Evolutionary conservation across 169 alveolate genomes (phyloP), one percentile per base, ranked within the genome.

Genomic region (Eimeria sp.): DNA sequence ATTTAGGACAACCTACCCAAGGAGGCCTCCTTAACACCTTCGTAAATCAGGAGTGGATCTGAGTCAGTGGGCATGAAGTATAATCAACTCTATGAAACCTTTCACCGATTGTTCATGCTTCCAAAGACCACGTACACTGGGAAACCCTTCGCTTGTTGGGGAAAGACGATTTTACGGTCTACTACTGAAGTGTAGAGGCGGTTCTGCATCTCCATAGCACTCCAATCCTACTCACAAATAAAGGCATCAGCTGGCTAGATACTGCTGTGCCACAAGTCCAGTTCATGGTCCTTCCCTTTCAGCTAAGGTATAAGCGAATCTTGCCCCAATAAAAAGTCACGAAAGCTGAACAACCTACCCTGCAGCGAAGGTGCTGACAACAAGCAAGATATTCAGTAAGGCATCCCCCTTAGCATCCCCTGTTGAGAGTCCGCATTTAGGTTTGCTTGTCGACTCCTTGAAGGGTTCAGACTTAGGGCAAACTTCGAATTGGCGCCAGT

Each of bases 261-360:
- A n/a, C 30, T 13, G 4, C 20, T 20, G 27, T 22, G 45, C 25
- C 43, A 78, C 20, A 78, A 25, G 7, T 16, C 22, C 30, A 45
- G 58, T 4, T 6, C n/a, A 30, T 10, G 51, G 58, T 27, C 20
- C 34, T 54, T 54, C 54, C 3, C 30, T 10, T 82, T 10, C 2
- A 25, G 72, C 13, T 11, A 27, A 49, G 2, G 49, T 51, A 18
- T 34, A 13, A 54, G 90, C 73, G 9, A 82, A 2, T 11, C 9
- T 9, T 45, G 13, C 30, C 51, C 58, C 47, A 30, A 57, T 18
- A 58, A 3, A 25, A 9, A 22, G 70, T 40, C 76, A 83, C 34
- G 49, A n/a, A 51, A 22, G 67, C 16, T 22, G 18, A 27, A 27
- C n/a, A n/a, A 25, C 91, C 47, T 61, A 83, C 91, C 91, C 91